Percentiles rank a stretch among this genome's conserved stretches.
Evolutionary conservation across 2,329 filamentous ascomycete species (phyloP).

Genomic region (Xylariaceae sp.): DNA sequence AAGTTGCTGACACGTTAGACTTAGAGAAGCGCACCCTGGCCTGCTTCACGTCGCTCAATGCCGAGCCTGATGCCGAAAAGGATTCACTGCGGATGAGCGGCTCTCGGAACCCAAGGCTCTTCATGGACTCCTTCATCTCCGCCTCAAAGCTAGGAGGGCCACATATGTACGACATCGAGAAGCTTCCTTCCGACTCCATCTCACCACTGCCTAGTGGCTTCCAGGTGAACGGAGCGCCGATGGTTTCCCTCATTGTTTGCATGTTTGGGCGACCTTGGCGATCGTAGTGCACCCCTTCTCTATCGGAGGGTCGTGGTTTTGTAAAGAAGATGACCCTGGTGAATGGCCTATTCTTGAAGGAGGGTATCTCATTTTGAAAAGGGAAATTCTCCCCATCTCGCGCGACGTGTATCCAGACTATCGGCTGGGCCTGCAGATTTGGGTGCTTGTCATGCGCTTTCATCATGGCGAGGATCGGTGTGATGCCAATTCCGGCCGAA

Average conservation of each 20-base stretch:
- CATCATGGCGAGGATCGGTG: constrained; percentile 36
- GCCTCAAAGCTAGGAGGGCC: constrained; percentile 29
- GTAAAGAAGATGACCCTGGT: constrained; percentile 32
- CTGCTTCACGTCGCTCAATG: constrained; percentile 23
- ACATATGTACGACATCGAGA: constrained; percentile 29
- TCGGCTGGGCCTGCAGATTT: constrained; percentile 21
- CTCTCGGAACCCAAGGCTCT: constrained; percentile 11
- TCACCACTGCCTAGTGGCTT: constrained; percentile 24
- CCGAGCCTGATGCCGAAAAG: constrained; percentile 18
- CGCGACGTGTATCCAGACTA: constrained; percentile 33
- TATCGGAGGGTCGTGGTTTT: constrained; percentile 18
- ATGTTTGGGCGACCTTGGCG: constrained; percentile 26
- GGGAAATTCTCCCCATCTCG: constrained; percentile 20
- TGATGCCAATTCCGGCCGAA: constrained; percentile 36
- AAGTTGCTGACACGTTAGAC: constrained; percentile 27
- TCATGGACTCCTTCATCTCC: constrained; percentile 17
- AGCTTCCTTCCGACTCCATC: constrained; percentile 23
- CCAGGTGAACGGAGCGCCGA: constrained; percentile 26
- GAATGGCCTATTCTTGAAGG: constrained; percentile 18
- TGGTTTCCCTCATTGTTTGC: constrained; percentile 17
- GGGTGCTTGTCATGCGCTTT: constrained; percentile 32
- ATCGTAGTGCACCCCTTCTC: constrained; percentile 25
- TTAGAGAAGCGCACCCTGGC: constrained; percentile 29
- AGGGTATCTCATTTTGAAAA: constrained; percentile 22
- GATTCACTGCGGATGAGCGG: constrained; percentile 31